Conservation (phyloP, 139 green algal genomes). For the Trebouxia sp. region DNA sequence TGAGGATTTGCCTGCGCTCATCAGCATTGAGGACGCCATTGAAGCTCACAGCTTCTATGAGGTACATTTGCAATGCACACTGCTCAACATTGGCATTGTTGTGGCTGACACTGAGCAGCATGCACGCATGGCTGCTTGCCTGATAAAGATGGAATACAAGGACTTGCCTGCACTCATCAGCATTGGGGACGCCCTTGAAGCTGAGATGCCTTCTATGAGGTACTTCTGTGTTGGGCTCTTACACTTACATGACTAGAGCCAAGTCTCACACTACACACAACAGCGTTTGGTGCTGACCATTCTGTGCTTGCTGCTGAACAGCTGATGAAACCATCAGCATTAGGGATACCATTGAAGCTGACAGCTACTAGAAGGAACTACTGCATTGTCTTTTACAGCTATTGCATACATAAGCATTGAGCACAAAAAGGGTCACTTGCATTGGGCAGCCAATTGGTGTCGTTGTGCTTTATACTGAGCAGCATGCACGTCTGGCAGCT, state of each 20-base stretch:
- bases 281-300: slow-evolving; percentile 79
- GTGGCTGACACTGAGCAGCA: slow-evolving; percentile 78
- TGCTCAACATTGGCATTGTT: slow-evolving; percentile 92
- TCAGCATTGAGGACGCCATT: slow-evolving; percentile 90
- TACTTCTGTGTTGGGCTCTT: too few relatives aligned
- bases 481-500: slow-evolving; percentile 66
- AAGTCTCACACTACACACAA: too few relatives aligned
- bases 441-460: slow-evolving; percentile 89
- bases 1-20: slow-evolving; percentile 82
- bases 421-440: slow-evolving; percentile 86
- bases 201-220: slow-evolving; percentile 57
- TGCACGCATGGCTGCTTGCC: slow-evolving; percentile 65
- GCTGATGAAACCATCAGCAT: slow-evolving; percentile 83
- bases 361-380: too few relatives aligned
- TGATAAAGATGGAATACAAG: slow-evolving; percentile 87
- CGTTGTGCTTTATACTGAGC: slow-evolving; percentile 82
- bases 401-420: too few relatives aligned
- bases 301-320: slow-evolving; percentile 65
- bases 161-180: slow-evolving; percentile 84
- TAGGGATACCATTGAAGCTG: too few relatives aligned
- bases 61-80: too few relatives aligned
- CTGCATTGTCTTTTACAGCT: too few relatives aligned
- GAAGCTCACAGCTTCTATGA: slow-evolving; percentile 60
- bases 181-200: slow-evolving; percentile 86
- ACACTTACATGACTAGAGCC: too few relatives aligned